A percentile compares a stretch with the other conserved stretches of the same genome.
These are phyloP conservation scores for Graphiopsis chlorocephala DNA, from an alignment of 2,329 filamentous ascomycete species.

Conservation along the genomic window DNA sequence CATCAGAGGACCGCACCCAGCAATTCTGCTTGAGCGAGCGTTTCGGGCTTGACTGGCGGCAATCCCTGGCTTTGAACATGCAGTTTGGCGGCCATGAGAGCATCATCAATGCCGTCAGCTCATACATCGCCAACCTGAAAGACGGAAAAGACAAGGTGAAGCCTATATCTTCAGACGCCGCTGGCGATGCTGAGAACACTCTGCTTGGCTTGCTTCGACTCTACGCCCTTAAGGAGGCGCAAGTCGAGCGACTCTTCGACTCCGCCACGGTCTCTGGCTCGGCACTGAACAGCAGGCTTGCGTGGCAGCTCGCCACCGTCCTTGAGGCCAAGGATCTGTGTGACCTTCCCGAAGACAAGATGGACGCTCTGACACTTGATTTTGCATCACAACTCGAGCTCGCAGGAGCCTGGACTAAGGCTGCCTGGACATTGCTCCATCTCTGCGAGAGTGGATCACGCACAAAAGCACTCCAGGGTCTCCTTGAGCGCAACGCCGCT, in stretches of 20 bases:
- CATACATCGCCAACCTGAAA: slow-evolving; percentile 70
- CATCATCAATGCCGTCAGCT: slow-evolving; percentile 68
- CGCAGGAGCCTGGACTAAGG: slow-evolving; percentile 26
- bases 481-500: slow-evolving; percentile 67
- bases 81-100: slow-evolving; percentile 77
- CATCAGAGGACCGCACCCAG: slow-evolving; percentile 74
- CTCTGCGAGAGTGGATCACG: slow-evolving; percentile 26
- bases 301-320: slow-evolving; percentile 77
- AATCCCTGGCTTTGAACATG: slow-evolving; percentile 84
- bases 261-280: slow-evolving; percentile 75
- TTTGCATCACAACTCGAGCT: slow-evolving; percentile 34
- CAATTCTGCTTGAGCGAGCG: slow-evolving; percentile 79
- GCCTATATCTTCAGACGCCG: slow-evolving; percentile 45
- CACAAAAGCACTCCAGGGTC: slow-evolving; percentile 45
- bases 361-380: slow-evolving; percentile 63
- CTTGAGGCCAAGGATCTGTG: slow-evolving; percentile 36
- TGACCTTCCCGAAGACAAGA: slow-evolving; percentile 41
- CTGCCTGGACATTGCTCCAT: slow-evolving; percentile 34
- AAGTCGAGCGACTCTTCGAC: slow-evolving; percentile 67
- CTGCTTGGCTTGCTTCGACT: slow-evolving; percentile 85
- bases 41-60: slow-evolving; percentile 88
- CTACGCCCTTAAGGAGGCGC: slow-evolving; percentile 32
- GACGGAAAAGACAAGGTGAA: slow-evolving; percentile 66
- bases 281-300: slow-evolving; percentile 70
- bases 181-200: slow-evolving; percentile 66